phyloP scores from a whole-genome alignment of 306 rosid species.

The Cajanus cajan region DNA sequence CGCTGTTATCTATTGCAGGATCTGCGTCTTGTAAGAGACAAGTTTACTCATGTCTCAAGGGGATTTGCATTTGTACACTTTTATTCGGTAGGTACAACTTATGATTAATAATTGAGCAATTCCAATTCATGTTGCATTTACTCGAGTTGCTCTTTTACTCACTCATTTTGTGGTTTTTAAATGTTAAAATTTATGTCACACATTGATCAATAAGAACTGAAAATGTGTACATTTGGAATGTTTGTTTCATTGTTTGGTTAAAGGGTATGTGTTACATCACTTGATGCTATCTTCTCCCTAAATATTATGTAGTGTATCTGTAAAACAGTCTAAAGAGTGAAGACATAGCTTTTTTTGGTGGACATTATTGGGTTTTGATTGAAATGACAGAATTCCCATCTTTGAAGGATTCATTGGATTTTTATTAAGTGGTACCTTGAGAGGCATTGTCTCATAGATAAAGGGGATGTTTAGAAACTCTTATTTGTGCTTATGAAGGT shows the following conservation, averaged over 20 bases:
- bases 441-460: neutral
- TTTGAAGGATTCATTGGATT: neutral
- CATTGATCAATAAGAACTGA: neutral
- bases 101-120: constrained; percentile 18
- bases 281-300: neutral
- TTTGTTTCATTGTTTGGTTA: neutral
- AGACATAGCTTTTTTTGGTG: neutral
- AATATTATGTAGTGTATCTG: neutral
- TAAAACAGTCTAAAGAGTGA: constrained; percentile 2
- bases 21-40: constrained; percentile 96
- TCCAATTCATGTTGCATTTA: no score
- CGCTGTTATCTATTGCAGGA: constrained; percentile 61
- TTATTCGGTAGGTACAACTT: constrained; percentile 68
- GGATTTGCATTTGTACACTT: constrained; percentile 98
- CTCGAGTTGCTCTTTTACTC: no score
- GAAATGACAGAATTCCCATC: neutral
- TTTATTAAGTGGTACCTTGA: neutral
- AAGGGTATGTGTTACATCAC: neutral
- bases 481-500: neutral
- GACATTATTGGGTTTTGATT: constrained; percentile 4
- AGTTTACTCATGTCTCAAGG: constrained; percentile 95
- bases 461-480: neutral
- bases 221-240: neutral
- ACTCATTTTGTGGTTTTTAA: neutral
- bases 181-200: neutral